Evolutionary conservation across 2,329 filamentous ascomycete genomes (phyloP), one percentile per base, ranked within the genome.

Genomic region (Colletotrichum abscissum): DNA sequence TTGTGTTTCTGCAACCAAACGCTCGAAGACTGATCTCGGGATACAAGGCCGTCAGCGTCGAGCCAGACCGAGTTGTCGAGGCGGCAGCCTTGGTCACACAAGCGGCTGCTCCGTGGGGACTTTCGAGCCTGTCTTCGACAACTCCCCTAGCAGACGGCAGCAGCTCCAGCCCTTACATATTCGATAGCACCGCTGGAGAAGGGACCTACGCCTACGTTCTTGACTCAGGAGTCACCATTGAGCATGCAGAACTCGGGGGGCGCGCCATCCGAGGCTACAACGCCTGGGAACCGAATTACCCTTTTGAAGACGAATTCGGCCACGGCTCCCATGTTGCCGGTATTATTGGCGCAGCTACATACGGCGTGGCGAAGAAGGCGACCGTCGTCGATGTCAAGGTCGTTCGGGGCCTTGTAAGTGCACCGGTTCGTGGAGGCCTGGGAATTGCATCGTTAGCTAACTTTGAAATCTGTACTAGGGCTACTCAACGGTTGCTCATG

Each of bases 261-360:
- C 83, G 86, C 11, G 86, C 85, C 30, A 77, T 74, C 19, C 80
- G 78, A 24, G 82, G 82, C 1, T 81, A 80, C 67, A 84, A 83
- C 49, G 81, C 81, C 11, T 63, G 60, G 60, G 38, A 16, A 42
- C 38, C 60, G 11, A 30, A 19, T 24, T 33, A 52, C 16, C 19
- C 60, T 6, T 73, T 80, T 3, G 26, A 49, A 2, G 60, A 63
- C n/a, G 24, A 52, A 24, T 52, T 79, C 78, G 54, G 46, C 19
- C 85, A 88, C 74, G 86, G 86, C 22, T 88, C 86, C 0, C 85
- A 86, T 75, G 81, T 83, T 62, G 82, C 86, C 4, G 86, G 85
- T 9, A 87, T 82, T 28, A 82, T 87, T 63, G 85, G 81, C 52
- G 82, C 83, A 35, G 80, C 76, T 72, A 84, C 80, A 0, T 86